Evolutionary conservation across 495 filamentous ascomycete species (phyloP), one percentile per base, ranked within the genome.

Genomic region (Podospora pseudopauciseta): DNA sequence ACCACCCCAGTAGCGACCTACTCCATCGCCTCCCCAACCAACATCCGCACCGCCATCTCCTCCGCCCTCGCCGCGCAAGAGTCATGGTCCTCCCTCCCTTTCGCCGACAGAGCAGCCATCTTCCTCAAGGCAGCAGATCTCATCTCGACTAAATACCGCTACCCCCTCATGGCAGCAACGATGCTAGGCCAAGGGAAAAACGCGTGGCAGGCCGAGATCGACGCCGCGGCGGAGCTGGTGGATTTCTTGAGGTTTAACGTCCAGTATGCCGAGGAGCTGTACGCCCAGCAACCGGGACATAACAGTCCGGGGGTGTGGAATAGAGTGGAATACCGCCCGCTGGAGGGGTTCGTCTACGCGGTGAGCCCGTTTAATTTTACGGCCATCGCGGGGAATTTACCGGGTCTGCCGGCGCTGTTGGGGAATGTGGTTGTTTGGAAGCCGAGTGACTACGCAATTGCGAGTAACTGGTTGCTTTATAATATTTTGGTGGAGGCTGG

Each of bases 111-210:
- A 61, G 94, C 94, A n/a, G 92, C 93, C 68, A 82, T 97, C 70
- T 97, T 97, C 81, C 86, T 97, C 58, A 96, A 96, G 81, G 93
- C 93, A 1, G 93, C 93, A 13, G 93, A 97, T 75, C 80, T 97
- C 66, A 88, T 97, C 73, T 82, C 91, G 44, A 88, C 87, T 68
- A 97, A 97, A 79, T 97, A 97, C 81, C 87, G 93, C 72, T 96
- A 96, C 77, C 91, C 95, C 67, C 82, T 97, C 66, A 94, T 96
- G 90, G 93, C 94, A 6, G 86, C 92, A 53, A 97, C 93, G 7
- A 96, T 97, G 86, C 84, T 96, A 26, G 93, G 93, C 34, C 93
- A 97, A 78, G 93, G 93, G 70, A 97, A 97, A 85, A 97, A 96
- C 78, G 91, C 91, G 27, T 97, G 92, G 92, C 93, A 97, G 78